Evolutionary conservation across 1,284 basidiomycete species (phyloP), one percentile per base, ranked within the genome.

Genomic region (Singerocomus inundabilis): DNA sequence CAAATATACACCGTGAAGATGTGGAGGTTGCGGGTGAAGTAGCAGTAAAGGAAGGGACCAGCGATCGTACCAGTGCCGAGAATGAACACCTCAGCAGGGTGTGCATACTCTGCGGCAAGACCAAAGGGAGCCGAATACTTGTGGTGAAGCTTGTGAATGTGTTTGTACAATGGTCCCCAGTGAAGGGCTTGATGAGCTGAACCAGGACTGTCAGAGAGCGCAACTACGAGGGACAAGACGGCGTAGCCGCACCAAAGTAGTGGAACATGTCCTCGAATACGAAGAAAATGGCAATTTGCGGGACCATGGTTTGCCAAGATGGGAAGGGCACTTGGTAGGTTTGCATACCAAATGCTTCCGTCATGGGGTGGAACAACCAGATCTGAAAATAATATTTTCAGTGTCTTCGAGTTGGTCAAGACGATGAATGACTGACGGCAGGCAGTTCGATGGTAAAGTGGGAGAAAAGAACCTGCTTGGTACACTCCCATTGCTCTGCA

Each of bases 81-180:
- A 61, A 97, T 94, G 70, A 95, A 82, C 48, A 95, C 91, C 71
- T 98, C 94, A 12, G 92, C 85, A 0, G 94, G 94, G 71, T 98
- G 94, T 0, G 94, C 93, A 67, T 98, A 99, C 72, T 99, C 97
- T 12, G 97, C 96, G 8, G 96, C 94, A 30, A 99, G 84, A 62
- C 96, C 96, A 67, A 98, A 98, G 0, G 96, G 96, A 18, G 96
- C 95, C 18, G 90, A 90, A 73, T 95, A 98, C 68, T 97, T 94
- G 83, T 98, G 96, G 72, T 98, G 92, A 40, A 93, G 78, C 77
- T 98, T 98, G 84, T 99, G 96, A 58, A 98, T 94, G 73, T 97
- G 79, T 75, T 94, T 97, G 84, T 99, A 99, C 50, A 99, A 78
- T 5, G 84, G 76, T 48, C 93, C 91, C 65, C 83, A 91, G 76